These are phyloP conservation scores for Ceratocystis colombiana DNA, from an alignment of 2,329 filamentous ascomycete genomes.

Conservation along the genomic window DNA sequence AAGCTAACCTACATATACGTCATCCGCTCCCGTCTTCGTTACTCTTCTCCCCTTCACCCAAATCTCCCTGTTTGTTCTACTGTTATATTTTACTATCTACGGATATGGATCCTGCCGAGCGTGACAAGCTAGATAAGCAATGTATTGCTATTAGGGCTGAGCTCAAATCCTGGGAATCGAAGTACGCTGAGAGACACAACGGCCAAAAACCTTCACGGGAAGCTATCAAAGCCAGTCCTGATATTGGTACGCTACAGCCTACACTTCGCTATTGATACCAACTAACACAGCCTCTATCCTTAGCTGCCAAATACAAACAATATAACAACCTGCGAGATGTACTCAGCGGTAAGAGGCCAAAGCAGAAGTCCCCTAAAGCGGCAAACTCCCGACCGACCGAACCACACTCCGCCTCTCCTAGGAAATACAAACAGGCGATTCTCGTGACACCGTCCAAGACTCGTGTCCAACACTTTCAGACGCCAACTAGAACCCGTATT, in stretches of 20 bases:
- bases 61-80: background rate
- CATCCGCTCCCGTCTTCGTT: too few relatives aligned
- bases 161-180: conserved; percentile 63
- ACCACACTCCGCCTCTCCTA: conserved; percentile 37
- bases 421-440: conserved; percentile 36
- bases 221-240: conserved; percentile 65
- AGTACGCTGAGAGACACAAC: conserved; percentile 51
- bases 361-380: conserved; percentile 31
- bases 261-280: background rate
- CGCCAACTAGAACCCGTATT: conserved; percentile 31
- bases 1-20: too few relatives aligned
- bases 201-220: conserved; percentile 60
- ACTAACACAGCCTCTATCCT: conserved; percentile 4
- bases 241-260: conserved; percentile 48
- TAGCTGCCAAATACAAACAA: conserved; percentile 63
- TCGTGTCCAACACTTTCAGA: conserved; percentile 26
- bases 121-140: conserved; percentile 40
- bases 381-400: conserved; percentile 31
- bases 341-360: conserved; percentile 42
- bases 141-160: conserved; percentile 52
- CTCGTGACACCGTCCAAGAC: conserved; percentile 41
- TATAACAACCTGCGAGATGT: conserved; percentile 58
- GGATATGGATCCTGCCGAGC: conserved; percentile 41
- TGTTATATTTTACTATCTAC: background rate
- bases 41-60: background rate